These are phyloP conservation scores for Cordyceps fumosorosea DNA, from an alignment of 2,329 filamentous ascomycete genomes.

Conservation along the genomic window DNA sequence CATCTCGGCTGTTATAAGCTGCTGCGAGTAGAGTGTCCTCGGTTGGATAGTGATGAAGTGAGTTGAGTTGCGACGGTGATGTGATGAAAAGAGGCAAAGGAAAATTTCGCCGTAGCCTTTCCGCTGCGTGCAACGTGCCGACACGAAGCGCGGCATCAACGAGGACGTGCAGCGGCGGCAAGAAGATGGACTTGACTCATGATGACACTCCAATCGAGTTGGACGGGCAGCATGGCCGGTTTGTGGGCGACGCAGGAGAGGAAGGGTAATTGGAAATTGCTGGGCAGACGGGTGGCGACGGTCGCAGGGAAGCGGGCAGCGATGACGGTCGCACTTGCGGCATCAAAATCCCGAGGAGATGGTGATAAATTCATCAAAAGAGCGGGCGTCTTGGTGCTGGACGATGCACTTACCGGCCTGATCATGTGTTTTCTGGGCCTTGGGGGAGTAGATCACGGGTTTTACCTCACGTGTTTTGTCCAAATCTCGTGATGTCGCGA, in stretches of 20 bases:
- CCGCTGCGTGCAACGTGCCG: background rate
- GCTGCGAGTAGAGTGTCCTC: background rate
- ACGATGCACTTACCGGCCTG: conserved; percentile 33
- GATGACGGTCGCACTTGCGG: conserved; percentile 2
- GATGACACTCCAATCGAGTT: background rate
- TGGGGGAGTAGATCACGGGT: conserved; percentile 36
- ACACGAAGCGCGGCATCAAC: background rate
- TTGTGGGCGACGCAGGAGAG: background rate
- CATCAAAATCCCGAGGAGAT: conserved; percentile 12
- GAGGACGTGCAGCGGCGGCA: background rate
- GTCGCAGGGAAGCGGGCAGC: background rate
- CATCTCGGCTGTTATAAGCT: background rate
- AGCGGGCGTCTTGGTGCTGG: conserved; percentile 12
- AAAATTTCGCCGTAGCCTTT: background rate
- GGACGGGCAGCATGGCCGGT: background rate
- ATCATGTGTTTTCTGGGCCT: conserved; percentile 35
- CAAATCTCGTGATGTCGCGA: conserved; percentile 42
- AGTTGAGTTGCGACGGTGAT: conserved; percentile 1
- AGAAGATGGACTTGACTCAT: background rate
- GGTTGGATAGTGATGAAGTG: conserved; percentile 5
- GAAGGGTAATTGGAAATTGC: background rate
- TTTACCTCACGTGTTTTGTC: conserved; percentile 36
- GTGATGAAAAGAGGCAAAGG: background rate
- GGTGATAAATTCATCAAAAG: conserved; percentile 14
- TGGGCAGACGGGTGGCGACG: background rate